phyloP scores from a whole-genome alignment of 257 asterid genomes.

The Solanum etuberosum region DNA sequence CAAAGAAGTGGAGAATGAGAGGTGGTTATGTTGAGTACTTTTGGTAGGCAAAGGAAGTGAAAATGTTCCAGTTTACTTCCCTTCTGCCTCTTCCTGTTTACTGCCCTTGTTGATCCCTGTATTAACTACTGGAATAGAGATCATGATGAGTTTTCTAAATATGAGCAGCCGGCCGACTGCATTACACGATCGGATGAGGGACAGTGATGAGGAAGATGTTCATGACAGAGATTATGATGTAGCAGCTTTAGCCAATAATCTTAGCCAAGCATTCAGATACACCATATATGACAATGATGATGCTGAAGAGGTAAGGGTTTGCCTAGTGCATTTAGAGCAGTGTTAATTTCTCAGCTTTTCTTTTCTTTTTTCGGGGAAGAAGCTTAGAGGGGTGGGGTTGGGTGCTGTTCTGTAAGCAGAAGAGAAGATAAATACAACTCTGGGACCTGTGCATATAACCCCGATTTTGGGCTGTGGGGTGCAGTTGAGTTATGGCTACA shows the following conservation, averaged over 20 bases:
- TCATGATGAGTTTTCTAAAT: slow-evolving; percentile 2
- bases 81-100: not conserved
- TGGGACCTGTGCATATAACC: not conserved
- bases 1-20: not conserved
- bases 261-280: slow-evolving; percentile 85
- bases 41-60: not conserved
- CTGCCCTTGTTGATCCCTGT: not conserved
- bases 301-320: slow-evolving; percentile 46
- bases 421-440: not conserved
- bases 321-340: not conserved
- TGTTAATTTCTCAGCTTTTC: not conserved
- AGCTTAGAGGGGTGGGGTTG: not conserved
- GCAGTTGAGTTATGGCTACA: not conserved
- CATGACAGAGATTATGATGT: slow-evolving; percentile 92
- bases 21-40: not conserved
- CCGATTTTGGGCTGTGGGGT: not conserved
- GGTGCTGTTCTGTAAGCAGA: not conserved
- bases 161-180: slow-evolving; percentile 86
- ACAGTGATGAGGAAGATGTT: slow-evolving; percentile 83
- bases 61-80: not conserved
- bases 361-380: not conserved
- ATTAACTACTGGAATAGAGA: not conserved
- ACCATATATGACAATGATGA: slow-evolving; percentile 70
- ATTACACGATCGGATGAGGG: slow-evolving; percentile 74
- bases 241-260: slow-evolving; percentile 80